These are phyloP conservation scores for Ceriops tagal DNA, from an alignment of 345 rosid species.

Conservation along the genomic window DNA sequence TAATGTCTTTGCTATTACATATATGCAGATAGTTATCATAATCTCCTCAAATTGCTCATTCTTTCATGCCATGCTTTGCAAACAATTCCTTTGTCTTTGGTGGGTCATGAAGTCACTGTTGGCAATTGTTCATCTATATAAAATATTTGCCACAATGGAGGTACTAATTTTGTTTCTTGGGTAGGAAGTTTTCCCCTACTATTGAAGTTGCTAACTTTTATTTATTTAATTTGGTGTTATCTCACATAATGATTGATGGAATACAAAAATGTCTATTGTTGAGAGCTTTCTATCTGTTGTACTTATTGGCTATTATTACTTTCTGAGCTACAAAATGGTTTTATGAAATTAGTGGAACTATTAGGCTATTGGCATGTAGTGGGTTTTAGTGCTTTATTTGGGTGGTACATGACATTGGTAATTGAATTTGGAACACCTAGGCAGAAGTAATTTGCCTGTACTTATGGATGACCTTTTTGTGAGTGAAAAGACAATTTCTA, in stretches of 20 bases:
- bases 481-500: no score
- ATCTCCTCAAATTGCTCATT: conserved; percentile 39
- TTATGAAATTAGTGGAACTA: no score
- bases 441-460: no score
- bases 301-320: no score
- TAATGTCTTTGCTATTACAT: conserved; percentile 2
- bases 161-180: conserved; percentile 14
- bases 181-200: neutral
- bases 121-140: conserved; percentile 45
- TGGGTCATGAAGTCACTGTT: conserved; percentile 56
- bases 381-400: no score
- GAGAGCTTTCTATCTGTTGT: neutral
- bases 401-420: no score
- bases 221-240: neutral
- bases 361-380: no score
- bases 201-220: neutral
- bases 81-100: conserved; percentile 59
- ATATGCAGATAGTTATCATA: conserved; percentile 42
- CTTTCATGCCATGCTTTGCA: conserved; percentile 34
- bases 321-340: no score
- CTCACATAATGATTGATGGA: neutral
- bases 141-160: conserved; percentile 36
- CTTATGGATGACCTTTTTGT: no score
- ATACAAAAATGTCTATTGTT: neutral
- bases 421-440: no score